Conservation (phyloP, 2,329 filamentous ascomycete genomes). For the Alternaria conjuncta region DNA sequence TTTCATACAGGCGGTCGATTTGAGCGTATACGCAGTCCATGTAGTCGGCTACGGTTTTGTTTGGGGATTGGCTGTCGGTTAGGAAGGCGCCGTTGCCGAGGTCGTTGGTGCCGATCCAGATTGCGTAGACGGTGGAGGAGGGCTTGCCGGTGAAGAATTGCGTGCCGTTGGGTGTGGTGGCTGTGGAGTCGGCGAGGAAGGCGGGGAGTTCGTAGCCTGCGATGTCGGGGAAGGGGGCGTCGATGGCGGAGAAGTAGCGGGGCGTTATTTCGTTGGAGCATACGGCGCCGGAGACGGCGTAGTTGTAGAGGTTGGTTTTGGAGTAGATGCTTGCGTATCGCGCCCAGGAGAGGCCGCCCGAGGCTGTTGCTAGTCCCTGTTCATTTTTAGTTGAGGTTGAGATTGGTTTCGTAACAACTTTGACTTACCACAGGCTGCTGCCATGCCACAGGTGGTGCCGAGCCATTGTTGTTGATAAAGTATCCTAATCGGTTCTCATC, state of each 20-base stretch:
- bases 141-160: conserved; percentile 55
- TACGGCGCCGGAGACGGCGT: conserved; percentile 74
- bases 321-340: conserved; percentile 69
- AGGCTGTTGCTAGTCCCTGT: conserved; percentile 60
- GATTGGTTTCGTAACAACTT: too few relatives aligned
- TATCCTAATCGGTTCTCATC: conserved; percentile 73
- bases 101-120: conserved; percentile 86
- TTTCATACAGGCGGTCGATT: conserved; percentile 68
- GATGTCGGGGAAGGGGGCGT: conserved; percentile 64
- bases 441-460: conserved; percentile 68
- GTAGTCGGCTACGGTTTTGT: conserved; percentile 69
- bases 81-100: conserved; percentile 71
- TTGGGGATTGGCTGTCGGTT: conserved; percentile 65
- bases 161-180: conserved; percentile 42
- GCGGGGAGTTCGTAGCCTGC: conserved; percentile 55
- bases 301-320: conserved; percentile 65
- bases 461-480: conserved; percentile 63
- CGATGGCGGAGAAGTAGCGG: conserved; percentile 60
- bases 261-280: conserved; percentile 73
- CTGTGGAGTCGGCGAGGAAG: conserved; percentile 54
- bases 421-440: conserved; percentile 53
- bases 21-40: conserved; percentile 71
- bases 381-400: conserved; percentile 1
- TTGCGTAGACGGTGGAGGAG: conserved; percentile 71
- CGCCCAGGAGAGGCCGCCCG: conserved; percentile 73